Conservation (phyloP, 176 grass and related monocot species). For the Melocanna baccifera region DNA sequence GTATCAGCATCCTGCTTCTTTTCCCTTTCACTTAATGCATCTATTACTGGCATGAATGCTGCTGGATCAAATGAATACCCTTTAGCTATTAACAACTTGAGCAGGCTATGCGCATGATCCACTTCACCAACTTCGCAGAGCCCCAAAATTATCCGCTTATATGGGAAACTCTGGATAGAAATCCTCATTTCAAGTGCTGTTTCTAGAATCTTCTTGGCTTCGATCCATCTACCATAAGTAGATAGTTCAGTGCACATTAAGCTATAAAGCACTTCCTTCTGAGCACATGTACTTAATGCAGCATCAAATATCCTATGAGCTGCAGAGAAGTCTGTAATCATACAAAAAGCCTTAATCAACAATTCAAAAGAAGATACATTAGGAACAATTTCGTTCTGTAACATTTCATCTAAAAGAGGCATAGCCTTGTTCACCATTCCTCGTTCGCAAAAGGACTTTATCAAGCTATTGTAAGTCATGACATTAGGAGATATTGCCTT, state of each 20-base stretch:
- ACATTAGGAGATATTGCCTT: slow-evolving; percentile 64
- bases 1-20: slow-evolving; percentile 75
- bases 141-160: slow-evolving; percentile 61
- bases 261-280: slow-evolving; percentile 73
- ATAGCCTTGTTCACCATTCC: slow-evolving; percentile 59
- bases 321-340: slow-evolving; percentile 56
- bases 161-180: slow-evolving; percentile 74
- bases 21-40: slow-evolving; percentile 66
- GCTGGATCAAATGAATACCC: slow-evolving; percentile 75
- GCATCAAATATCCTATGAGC: slow-evolving; percentile 65
- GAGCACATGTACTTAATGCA: slow-evolving; percentile 74
- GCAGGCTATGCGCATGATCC: slow-evolving; percentile 49
- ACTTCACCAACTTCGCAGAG: slow-evolving; percentile 63
- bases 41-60: slow-evolving; percentile 77
- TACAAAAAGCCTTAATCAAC: slow-evolving; percentile 79
- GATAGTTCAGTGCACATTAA: slow-evolving; percentile 74
- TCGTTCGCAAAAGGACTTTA: slow-evolving; percentile 62
- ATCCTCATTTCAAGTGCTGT: slow-evolving; percentile 61
- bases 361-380: slow-evolving; percentile 76
- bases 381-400: slow-evolving; percentile 73
- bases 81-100: slow-evolving; percentile 69
- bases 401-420: slow-evolving; percentile 87
- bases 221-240: slow-evolving; percentile 54
- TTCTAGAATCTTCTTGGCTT: slow-evolving; percentile 70
- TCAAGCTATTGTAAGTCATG: slow-evolving; percentile 81